These are phyloP conservation scores for Penicillium diatomitis DNA, from an alignment of 495 filamentous ascomycete genomes.

Conservation along the genomic window DNA sequence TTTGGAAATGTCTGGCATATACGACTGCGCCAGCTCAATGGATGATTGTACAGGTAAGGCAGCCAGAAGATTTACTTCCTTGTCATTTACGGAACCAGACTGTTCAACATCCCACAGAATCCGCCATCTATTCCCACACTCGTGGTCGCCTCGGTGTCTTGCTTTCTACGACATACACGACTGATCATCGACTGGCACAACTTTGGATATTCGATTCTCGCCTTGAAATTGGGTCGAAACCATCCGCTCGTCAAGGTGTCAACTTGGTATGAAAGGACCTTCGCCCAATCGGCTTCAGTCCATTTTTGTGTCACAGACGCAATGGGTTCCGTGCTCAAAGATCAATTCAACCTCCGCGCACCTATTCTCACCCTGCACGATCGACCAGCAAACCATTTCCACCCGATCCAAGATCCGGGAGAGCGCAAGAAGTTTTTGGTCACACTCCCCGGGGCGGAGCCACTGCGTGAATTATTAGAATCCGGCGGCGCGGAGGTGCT, in stretches of 20 bases:
- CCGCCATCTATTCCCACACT: constrained; percentile 92
- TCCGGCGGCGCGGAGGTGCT: constrained; percentile 52
- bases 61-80: not conserved
- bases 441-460: constrained; percentile 47
- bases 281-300: constrained; percentile 58
- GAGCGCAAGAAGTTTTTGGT: constrained; percentile 50
- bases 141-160: constrained; percentile 59
- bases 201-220: constrained; percentile 92
- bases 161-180: constrained; percentile 67
- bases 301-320: constrained; percentile 84
- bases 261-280: constrained; percentile 61
- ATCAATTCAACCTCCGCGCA: constrained; percentile 50
- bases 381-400: constrained; percentile 74
- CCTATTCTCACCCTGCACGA: constrained; percentile 76
- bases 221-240: constrained; percentile 46
- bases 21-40: constrained; percentile 60
- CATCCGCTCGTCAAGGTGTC: constrained; percentile 75
- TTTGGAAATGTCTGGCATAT: constrained; percentile 67
- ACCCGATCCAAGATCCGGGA: constrained; percentile 45
- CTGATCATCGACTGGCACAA: constrained; percentile 98
- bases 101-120: constrained; percentile 45
- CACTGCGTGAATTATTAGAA: constrained; percentile 47
- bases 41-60: constrained; percentile 65
- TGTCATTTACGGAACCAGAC: too few species aligned
- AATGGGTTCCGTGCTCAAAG: constrained; percentile 66